phyloP scores from a whole-genome alignment of 1,284 basidiomycete species.

The Cryptococcus amylolentus region DNA sequence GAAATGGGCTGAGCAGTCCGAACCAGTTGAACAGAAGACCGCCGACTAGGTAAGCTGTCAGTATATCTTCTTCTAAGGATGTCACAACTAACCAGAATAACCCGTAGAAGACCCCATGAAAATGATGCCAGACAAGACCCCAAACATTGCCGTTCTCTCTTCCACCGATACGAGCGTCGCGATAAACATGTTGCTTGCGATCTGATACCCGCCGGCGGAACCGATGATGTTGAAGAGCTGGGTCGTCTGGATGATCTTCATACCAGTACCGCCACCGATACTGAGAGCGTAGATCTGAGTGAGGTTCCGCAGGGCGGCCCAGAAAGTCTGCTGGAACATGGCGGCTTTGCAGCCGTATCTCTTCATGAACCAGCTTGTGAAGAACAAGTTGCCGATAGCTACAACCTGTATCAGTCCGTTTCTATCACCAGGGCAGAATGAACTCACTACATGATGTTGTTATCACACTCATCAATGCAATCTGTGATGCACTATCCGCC shows the following conservation, averaged over 20 bases:
- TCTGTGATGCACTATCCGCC: conserved; percentile 23
- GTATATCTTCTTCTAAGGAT: background rate
- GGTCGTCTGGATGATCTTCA: conserved; percentile 38
- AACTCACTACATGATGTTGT: conserved; percentile 34
- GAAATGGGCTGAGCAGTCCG: conserved; percentile 40
- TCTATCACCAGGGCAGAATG: background rate
- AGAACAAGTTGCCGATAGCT: conserved; percentile 45
- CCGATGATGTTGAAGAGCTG: conserved; percentile 47
- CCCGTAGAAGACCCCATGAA: conserved; percentile 36
- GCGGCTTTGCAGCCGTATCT: conserved; percentile 39
- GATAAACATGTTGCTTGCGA: conserved; percentile 39
- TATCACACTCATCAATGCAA: conserved; percentile 36
- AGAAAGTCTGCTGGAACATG: conserved; percentile 45
- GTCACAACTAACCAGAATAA: conserved; percentile 23
- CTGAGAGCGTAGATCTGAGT: conserved; percentile 38
- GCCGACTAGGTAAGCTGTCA: conserved; percentile 21
- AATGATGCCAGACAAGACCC: conserved; percentile 36
- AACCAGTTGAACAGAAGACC: conserved; percentile 32
- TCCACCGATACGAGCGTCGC: conserved; percentile 28
- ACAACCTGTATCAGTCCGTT: background rate
- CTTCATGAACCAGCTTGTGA: conserved; percentile 40
- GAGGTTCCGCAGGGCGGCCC: conserved; percentile 42
- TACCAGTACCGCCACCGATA: conserved; percentile 29
- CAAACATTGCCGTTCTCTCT: conserved; percentile 42
- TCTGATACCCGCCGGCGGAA: conserved; percentile 41